phyloP scores from a whole-genome alignment of 75 land plant genomes.

The Larix kaempferi region DNA sequence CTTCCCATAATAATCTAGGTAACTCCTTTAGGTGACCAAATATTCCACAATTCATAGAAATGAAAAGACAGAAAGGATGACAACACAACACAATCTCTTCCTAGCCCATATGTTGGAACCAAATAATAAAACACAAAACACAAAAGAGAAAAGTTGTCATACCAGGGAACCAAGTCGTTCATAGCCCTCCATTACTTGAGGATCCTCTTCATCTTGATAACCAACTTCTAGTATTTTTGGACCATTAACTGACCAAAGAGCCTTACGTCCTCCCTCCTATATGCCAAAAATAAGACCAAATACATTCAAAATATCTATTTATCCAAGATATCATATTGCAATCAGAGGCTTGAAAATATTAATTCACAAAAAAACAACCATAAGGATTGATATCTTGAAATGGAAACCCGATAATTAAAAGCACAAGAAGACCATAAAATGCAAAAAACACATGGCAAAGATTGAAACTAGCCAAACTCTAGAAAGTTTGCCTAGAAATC shows the following conservation, averaged over 20 bases:
- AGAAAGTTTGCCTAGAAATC: too few relatives aligned
- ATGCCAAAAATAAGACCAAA: neutral
- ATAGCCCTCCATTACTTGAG: conserved; percentile 91
- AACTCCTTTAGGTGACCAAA: too few relatives aligned
- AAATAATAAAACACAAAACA: too few relatives aligned
- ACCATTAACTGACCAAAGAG: conserved; percentile 94
- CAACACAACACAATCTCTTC: too few relatives aligned
- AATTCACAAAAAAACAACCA: neutral
- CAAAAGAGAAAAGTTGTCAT: conserved; percentile 1
- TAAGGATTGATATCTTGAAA: neutral
- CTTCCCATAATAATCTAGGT: too few relatives aligned
- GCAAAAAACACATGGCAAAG: neutral
- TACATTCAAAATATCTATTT: neutral
- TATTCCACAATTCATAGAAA: too few relatives aligned
- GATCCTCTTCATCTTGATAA: conserved; percentile 90
- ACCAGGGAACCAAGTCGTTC: conserved; percentile 91
- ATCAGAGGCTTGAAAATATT: neutral
- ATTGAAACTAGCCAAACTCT: neutral
- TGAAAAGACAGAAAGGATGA: too few relatives aligned
- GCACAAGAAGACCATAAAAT: neutral
- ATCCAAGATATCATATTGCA: neutral
- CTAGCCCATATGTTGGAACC: too few relatives aligned
- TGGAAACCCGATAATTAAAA: neutral
- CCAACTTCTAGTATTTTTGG: conserved; percentile 85
- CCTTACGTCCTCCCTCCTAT: conserved; percentile 89